Conservation (phyloP, 306 rosid genomes). For the Notholithocarpus densiflorus region DNA sequence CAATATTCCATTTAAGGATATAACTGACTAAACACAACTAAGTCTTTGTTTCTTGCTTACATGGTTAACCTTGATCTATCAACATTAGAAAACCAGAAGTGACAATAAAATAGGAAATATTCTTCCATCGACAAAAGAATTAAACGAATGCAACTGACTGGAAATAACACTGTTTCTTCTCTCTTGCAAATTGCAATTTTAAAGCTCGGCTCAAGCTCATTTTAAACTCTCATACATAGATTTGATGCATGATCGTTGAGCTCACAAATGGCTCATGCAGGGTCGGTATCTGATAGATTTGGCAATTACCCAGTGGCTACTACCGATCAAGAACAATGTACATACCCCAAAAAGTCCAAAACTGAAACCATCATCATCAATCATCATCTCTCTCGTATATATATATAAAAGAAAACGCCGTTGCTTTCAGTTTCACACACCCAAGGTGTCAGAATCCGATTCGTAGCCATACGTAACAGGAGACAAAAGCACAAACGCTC, state of each 20-base stretch:
- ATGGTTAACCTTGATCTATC: not conserved
- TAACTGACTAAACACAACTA: not conserved
- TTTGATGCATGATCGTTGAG: no score
- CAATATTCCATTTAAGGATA: not conserved
- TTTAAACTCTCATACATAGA: no score
- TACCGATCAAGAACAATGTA: no score
- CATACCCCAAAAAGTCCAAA: no score
- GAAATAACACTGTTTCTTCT: no score
- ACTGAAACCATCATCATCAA: no score
- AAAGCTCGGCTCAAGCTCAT: no score
- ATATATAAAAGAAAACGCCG: slow-evolving; percentile 20
- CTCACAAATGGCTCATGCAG: no score
- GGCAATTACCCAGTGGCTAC: no score
- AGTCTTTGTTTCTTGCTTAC: not conserved
- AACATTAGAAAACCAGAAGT: not conserved
- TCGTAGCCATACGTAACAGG: slow-evolving; percentile 19
- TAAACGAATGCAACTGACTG: not conserved
- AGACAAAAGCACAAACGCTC: slow-evolving; percentile 14
- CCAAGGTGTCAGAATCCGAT: slow-evolving; percentile 16
- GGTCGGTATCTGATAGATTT: no score
- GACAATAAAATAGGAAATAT: not conserved
- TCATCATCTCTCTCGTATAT: no score
- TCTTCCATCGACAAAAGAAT: not conserved
- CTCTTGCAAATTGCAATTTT: no score
- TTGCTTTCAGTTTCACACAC: not conserved